Percentiles rank a stretch among this genome's conserved stretches.
Conservation (phyloP, 345 rosid genomes). For the Eucalyptus marginata region DNA sequence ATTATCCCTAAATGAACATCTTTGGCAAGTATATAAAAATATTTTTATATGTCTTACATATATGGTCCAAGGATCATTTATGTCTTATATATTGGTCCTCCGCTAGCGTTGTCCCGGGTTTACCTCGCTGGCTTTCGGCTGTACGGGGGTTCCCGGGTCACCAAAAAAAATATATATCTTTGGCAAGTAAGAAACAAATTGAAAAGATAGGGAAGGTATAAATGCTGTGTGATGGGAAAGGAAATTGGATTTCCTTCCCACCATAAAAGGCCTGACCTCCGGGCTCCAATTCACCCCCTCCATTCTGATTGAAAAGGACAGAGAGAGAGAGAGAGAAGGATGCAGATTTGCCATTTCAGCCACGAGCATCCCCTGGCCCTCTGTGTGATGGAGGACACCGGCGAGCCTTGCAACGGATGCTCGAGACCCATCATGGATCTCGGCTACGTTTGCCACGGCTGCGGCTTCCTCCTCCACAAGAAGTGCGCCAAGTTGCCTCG, state of each 20-base stretch:
- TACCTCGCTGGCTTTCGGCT: no score
- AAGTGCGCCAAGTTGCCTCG: slow-evolving; percentile 1
- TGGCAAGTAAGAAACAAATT: neutral
- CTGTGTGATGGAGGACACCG: neutral
- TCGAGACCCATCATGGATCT: neutral
- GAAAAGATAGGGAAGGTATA: neutral
- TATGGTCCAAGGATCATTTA: no score
- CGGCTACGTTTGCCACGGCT: neutral
- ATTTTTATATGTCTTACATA: no score
- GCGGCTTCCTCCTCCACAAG: slow-evolving; percentile 5
- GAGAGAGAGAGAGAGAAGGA: neutral
- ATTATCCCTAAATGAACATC: neutral
- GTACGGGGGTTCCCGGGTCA: no score
- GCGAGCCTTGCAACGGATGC: slow-evolving; percentile 5
- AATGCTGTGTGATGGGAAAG: neutral
- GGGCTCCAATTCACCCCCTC: neutral
- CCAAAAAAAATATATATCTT: no score
- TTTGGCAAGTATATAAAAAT: neutral
- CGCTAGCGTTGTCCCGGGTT: no score
- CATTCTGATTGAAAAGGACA: neutral
- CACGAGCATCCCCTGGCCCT: neutral
- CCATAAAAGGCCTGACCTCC: neutral
- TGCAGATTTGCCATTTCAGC: neutral
- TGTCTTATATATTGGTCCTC: no score
- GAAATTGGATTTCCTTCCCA: neutral